phyloP scores from a whole-genome alignment of 768 basidiomycete genomes.

The Albatrellus ellisii region DNA sequence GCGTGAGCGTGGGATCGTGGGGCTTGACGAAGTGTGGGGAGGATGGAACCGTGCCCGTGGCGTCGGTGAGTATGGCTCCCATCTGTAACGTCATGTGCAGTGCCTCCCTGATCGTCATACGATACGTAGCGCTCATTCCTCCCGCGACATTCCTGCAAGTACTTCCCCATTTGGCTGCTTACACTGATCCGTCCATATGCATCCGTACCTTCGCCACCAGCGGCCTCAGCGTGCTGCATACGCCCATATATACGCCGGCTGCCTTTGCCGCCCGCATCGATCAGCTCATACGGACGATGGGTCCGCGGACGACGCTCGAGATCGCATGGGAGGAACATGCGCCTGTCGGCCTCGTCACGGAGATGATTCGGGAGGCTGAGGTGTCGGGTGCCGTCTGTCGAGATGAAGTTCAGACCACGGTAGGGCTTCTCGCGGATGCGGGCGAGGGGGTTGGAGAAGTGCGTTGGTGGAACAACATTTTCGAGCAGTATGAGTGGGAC shows the following conservation, averaged over 20 bases:
- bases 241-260: slow-evolving; percentile 55
- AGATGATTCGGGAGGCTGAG: slow-evolving; percentile 73
- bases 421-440: slow-evolving; percentile 13
- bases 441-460: slow-evolving; percentile 44
- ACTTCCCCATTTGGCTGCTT: slow-evolving; percentile 47
- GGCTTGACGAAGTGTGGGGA: slow-evolving; percentile 89
- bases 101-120: neutral
- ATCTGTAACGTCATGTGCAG: too few relatives aligned
- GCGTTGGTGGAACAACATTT: slow-evolving; percentile 61
- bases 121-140: slow-evolving; percentile 63
- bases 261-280: slow-evolving; percentile 61
- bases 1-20: slow-evolving; percentile 68
- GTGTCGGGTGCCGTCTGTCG: slow-evolving; percentile 55
- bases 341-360: slow-evolving; percentile 57
- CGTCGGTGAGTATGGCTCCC: slow-evolving; percentile 43
- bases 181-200: slow-evolving; percentile 57
- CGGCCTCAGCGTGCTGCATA: slow-evolving; percentile 73
- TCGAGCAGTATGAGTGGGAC: slow-evolving; percentile 63
- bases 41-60: slow-evolving; percentile 91
- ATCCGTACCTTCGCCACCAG: slow-evolving; percentile 53
- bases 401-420: slow-evolving; percentile 44
- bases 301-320: slow-evolving; percentile 43
- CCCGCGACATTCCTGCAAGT: slow-evolving; percentile 77
- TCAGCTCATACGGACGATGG: slow-evolving; percentile 26
- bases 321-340: slow-evolving; percentile 62